Evolutionary conservation across 192 early-diverging fungal species (phyloP).

Genomic region (Physocladia obscura): DNA sequence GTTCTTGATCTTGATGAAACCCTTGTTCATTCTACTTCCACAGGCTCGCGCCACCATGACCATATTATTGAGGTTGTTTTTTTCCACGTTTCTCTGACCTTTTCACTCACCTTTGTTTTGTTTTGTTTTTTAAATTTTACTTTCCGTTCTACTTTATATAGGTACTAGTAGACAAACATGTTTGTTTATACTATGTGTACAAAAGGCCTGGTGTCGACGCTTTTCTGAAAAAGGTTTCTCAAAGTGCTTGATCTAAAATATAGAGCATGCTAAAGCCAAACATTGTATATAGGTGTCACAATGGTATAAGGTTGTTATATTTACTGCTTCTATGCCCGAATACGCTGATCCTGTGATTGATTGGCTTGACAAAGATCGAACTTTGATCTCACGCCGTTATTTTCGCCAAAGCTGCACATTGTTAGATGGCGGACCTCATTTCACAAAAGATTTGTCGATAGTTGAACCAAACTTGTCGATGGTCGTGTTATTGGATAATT

Average conservation of each 20-base stretch:
- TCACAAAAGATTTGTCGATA: slow-evolving; percentile 73
- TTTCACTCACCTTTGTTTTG: too few species aligned
- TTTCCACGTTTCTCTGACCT: too few species aligned
- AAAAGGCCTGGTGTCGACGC: slow-evolving; percentile 85
- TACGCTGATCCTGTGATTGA: slow-evolving; percentile 95
- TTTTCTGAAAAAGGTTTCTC: slow-evolving; percentile 74
- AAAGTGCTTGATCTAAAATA: too few species aligned
- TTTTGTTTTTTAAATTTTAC: neutral
- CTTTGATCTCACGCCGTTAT: slow-evolving; percentile 69
- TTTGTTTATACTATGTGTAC: slow-evolving; percentile 85
- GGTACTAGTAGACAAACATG: slow-evolving; percentile 76
- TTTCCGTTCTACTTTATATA: neutral
- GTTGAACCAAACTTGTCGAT: slow-evolving; percentile 77
- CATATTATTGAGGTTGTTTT: slow-evolving; percentile 69
- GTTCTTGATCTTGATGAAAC: slow-evolving; percentile 70
- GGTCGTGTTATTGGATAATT: slow-evolving; percentile 84
- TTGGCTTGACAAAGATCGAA: slow-evolving; percentile 73
- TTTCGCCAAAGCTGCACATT: slow-evolving; percentile 81
- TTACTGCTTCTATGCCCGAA: slow-evolving; percentile 87
- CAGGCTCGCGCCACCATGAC: slow-evolving; percentile 59
- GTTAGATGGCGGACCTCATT: slow-evolving; percentile 56
- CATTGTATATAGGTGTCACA: slow-evolving; percentile 71
- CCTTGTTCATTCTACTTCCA: slow-evolving; percentile 75
- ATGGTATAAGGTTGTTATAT: slow-evolving; percentile 90
- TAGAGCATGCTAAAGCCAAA: too few species aligned